Evolutionary conservation across 2,329 filamentous ascomycete species (phyloP).

Genomic region (Sclerotinia borealis): DNA sequence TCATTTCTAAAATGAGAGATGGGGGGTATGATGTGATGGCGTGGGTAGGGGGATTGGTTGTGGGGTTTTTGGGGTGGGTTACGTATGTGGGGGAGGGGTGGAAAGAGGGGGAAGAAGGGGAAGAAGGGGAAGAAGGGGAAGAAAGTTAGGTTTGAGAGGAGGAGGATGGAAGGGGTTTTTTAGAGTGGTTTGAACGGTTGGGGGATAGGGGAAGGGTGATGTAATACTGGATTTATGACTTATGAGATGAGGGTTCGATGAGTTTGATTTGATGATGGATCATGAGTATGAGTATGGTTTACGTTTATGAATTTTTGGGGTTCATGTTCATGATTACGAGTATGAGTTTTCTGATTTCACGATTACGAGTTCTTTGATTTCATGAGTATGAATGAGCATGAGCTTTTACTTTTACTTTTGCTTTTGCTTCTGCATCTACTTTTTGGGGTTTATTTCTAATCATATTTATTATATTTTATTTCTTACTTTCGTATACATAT

Average conservation of each 20-base stretch:
- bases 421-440: too few species aligned
- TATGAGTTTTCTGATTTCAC: too few species aligned
- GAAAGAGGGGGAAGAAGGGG: not conserved
- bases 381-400: not conserved
- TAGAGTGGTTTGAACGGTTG: not conserved
- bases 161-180: not conserved
- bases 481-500: too few species aligned
- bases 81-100: not conserved
- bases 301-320: too few species aligned
- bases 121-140: not conserved
- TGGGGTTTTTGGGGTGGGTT: not conserved
- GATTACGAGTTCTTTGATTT: too few species aligned
- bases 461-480: too few species aligned
- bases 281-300: not conserved
- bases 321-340: not conserved
- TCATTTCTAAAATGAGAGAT: not conserved
- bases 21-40: not conserved
- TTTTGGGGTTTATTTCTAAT: too few species aligned
- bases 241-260: not conserved
- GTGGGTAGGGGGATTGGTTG: not conserved
- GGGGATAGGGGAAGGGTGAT: not conserved
- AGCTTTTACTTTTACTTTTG: not conserved
- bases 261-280: not conserved
- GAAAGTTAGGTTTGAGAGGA: slow-evolving; percentile 4
- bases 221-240: not conserved